Evolutionary conservation across 2,329 filamentous ascomycete species (phyloP).

Genomic region (Chrysosporium keratinophilum): DNA sequence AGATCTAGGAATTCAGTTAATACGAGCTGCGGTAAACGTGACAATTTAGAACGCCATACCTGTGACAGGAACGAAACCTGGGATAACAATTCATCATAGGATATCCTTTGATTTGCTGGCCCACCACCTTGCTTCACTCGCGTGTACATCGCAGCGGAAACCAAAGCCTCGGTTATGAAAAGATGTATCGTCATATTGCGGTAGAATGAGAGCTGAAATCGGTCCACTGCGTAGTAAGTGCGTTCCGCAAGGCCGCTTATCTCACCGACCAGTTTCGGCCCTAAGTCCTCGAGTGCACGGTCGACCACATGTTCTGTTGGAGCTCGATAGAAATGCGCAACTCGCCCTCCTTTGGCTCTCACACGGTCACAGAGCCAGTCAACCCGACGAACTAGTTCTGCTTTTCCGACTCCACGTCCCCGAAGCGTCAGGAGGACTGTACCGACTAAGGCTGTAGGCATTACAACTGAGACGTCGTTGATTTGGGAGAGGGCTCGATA

Average conservation of each 20-base stretch:
- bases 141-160: slow-evolving; percentile 83
- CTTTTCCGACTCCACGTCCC: slow-evolving; percentile 80
- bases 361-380: slow-evolving; percentile 82
- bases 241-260: slow-evolving; percentile 73
- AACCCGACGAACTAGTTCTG: slow-evolving; percentile 73
- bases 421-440: slow-evolving; percentile 85
- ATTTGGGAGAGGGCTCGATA: slow-evolving; percentile 91
- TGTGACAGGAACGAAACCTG: slow-evolving; percentile 83
- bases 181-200: slow-evolving; percentile 99
- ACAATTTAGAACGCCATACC: slow-evolving; percentile 22
- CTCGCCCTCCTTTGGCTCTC: slow-evolving; percentile 73
- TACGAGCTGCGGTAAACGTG: background rate
- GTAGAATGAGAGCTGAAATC: slow-evolving; percentile 96
- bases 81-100: slow-evolving; percentile 59
- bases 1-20: slow-evolving; percentile 47
- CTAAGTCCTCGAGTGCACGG: slow-evolving; percentile 80
- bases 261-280: slow-evolving; percentile 73
- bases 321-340: slow-evolving; percentile 80
- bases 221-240: slow-evolving; percentile 88
- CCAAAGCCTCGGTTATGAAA: slow-evolving; percentile 85
- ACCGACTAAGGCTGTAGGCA: slow-evolving; percentile 93
- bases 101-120: slow-evolving; percentile 65
- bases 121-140: slow-evolving; percentile 85
- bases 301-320: slow-evolving; percentile 75
- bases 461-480: slow-evolving; percentile 90